Percentiles rank a stretch among this genome's conserved stretches.
Conservation (phyloP, 2,329 filamentous ascomycete genomes). For the Exserohilum turcica region DNA sequence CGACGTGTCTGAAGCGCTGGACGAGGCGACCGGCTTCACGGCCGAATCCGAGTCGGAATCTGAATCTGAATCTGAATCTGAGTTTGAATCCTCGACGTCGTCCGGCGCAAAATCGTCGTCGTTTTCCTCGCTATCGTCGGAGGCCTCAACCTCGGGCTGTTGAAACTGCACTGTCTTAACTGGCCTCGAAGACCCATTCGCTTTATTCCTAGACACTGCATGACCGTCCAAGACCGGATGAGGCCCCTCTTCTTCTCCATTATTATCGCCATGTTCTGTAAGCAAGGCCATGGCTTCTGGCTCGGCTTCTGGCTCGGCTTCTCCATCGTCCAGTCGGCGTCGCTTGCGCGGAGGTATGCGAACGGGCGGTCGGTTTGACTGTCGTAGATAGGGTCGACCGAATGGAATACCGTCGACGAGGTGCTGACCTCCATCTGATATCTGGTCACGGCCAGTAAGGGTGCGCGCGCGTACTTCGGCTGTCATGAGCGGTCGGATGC, state of each 20-base stretch:
- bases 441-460: constrained; percentile 79
- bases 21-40: background rate
- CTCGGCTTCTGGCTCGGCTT: constrained; percentile 29
- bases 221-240: background rate
- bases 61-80: constrained; percentile 16
- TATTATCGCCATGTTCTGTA: constrained; percentile 12
- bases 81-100: constrained; percentile 19
- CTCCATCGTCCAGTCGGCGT: constrained; percentile 47
- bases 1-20: constrained; percentile 33
- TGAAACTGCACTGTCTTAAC: constrained; percentile 34
- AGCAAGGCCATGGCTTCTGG: constrained; percentile 18
- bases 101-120: constrained; percentile 38
- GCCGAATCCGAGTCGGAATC: constrained; percentile 22
- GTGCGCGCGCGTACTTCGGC: constrained; percentile 75
- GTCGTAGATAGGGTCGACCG: constrained; percentile 71
- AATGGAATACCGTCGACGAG: constrained; percentile 86
- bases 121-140: constrained; percentile 23
- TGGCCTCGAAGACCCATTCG: background rate
- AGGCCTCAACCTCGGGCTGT: constrained; percentile 16
- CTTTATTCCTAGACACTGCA: background rate
- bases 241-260: background rate
- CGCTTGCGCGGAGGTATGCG: constrained; percentile 76
- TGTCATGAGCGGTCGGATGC: constrained; percentile 77
- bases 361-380: constrained; percentile 67
- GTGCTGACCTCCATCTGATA: constrained; percentile 76